Conservation (phyloP, 2,329 filamentous ascomycete genomes). For the Mycosphaerella sp. region DNA sequence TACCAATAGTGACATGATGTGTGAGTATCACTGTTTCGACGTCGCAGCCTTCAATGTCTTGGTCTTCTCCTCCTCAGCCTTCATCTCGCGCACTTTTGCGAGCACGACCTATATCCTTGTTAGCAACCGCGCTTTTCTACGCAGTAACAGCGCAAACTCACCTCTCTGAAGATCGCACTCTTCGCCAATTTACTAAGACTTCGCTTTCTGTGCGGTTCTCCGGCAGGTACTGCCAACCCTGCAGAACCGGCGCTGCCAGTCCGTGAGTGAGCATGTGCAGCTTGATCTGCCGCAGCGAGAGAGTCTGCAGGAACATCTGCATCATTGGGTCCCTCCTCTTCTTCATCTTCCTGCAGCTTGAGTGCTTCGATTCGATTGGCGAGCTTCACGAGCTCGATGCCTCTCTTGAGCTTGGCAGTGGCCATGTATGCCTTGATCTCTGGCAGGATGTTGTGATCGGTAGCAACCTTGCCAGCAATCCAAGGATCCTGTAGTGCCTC, state of each 20-base stretch:
- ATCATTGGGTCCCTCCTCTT: constrained; percentile 58
- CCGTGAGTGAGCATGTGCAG: constrained; percentile 14
- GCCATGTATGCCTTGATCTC: constrained; percentile 94
- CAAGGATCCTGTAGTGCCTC: constrained; percentile 46
- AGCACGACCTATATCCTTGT: constrained; percentile 51
- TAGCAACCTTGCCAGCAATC: constrained; percentile 86
- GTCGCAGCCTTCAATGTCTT: constrained; percentile 25
- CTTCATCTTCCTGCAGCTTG: constrained; percentile 87
- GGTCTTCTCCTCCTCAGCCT: constrained; percentile 66
- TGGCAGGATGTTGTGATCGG: constrained; percentile 93
- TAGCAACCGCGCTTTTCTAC: not conserved
- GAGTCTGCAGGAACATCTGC: constrained; percentile 58
- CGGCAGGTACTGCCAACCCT: constrained; percentile 24
- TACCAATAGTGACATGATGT: not conserved
- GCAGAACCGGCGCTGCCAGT: constrained; percentile 11
- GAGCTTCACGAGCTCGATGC: constrained; percentile 93
- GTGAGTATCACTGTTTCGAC: constrained; percentile 1
- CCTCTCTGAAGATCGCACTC: constrained; percentile 81
- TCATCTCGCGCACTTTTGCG: constrained; percentile 88
- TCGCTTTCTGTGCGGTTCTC: constrained; percentile 39
- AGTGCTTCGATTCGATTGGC: constrained; percentile 91
- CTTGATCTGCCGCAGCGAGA: constrained; percentile 50
- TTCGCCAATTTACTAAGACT: constrained; percentile 55
- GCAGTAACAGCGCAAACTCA: constrained; percentile 37
- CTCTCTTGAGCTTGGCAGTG: constrained; percentile 81